These are phyloP conservation scores for Colletotrichum destructivum DNA, from an alignment of 2,329 filamentous ascomycete species.

Conservation along the genomic window DNA sequence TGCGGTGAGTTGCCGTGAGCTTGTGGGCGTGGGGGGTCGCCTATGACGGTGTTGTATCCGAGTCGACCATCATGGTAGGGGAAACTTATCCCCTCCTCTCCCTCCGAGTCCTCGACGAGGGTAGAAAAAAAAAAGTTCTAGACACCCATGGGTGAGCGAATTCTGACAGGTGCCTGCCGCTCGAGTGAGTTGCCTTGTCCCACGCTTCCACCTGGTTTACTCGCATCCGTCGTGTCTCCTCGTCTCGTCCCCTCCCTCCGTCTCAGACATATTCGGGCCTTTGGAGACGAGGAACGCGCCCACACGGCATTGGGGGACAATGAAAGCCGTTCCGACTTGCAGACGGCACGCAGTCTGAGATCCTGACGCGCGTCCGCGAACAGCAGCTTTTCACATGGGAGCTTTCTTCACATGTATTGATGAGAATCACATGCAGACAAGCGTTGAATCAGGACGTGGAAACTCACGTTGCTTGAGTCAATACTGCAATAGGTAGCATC, in stretches of 20 bases:
- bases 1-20: constrained; percentile 14
- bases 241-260: neutral
- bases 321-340: neutral
- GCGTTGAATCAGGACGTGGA: neutral
- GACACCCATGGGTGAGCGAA: neutral
- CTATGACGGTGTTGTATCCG: constrained; percentile 13
- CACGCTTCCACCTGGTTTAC: neutral
- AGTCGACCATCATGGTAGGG: constrained; percentile 1
- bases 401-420: neutral
- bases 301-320: neutral
- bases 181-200: neutral
- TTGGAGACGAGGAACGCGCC: neutral
- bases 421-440: neutral
- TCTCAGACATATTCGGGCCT: neutral
- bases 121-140: neutral
- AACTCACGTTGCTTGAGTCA: neutral
- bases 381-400: neutral
- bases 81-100: neutral
- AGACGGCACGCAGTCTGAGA: neutral
- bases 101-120: too few species aligned
- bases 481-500: neutral
- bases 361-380: constrained; percentile 4
- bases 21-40: constrained; percentile 11
- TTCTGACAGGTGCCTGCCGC: neutral
- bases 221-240: neutral